Percentiles rank a stretch among this genome's conserved stretches.
Conservation (phyloP, 2,329 filamentous ascomycete genomes). For the Aspergillus versicolor region DNA sequence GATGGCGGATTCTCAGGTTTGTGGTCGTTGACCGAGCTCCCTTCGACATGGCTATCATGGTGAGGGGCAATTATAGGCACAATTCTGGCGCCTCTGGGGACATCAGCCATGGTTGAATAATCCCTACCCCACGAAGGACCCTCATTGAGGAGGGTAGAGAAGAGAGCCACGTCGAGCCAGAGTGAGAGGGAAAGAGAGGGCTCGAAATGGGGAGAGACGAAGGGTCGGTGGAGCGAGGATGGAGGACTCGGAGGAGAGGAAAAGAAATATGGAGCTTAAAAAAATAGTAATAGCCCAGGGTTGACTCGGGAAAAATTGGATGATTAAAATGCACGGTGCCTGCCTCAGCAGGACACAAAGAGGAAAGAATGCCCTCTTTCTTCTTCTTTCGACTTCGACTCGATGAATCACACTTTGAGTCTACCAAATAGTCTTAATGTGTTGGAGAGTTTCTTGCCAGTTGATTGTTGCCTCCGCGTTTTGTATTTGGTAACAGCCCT, state of each 20-base stretch:
- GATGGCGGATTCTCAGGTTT: constrained; percentile 13
- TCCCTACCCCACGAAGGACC: constrained; percentile 32
- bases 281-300: constrained; percentile 1
- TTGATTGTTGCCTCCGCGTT: constrained; percentile 5
- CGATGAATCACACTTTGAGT: background rate
- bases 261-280: constrained; percentile 12
- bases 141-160: constrained; percentile 30
- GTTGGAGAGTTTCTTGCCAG: background rate
- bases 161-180: constrained; percentile 22
- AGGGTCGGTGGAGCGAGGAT: constrained; percentile 10
- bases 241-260: constrained; percentile 6
- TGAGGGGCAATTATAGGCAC: constrained; percentile 41
- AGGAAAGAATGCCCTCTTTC: background rate
- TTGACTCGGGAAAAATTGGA: background rate
- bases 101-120: constrained; percentile 39
- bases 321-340: background rate
- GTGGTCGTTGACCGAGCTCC: constrained; percentile 14
- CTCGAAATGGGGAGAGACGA: constrained; percentile 12
- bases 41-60: constrained; percentile 21
- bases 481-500: constrained; percentile 1
- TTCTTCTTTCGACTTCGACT: background rate
- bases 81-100: constrained; percentile 41
- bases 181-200: constrained; percentile 9
- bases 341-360: background rate
- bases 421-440: background rate